Evolutionary conservation across 1,284 basidiomycete genomes (phyloP), one percentile per base, ranked within the genome.

Genomic region (Ustilago nuda): DNA sequence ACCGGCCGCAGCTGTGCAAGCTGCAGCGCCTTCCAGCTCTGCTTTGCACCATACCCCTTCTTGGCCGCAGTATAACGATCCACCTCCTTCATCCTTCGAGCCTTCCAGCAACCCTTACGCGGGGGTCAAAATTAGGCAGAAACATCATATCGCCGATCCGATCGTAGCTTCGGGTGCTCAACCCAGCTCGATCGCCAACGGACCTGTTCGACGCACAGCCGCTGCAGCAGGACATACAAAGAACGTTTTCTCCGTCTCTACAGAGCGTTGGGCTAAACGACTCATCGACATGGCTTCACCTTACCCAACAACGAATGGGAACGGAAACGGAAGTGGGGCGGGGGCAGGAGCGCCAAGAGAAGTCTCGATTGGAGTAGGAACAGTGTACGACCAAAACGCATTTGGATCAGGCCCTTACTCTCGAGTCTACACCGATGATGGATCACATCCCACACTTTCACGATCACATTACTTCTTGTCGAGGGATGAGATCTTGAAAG

Each of bases 401-500:
- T 77, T 77, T 23, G 58, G 55, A 8, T 63, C 60, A 8, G 56
- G 36, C 8, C 45, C 54, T 2, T 76, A 72, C 52, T 63, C 60
- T 11, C 53, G 72, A 8, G 56, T 62, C 8, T 43, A 58, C 32
- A 23, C 57, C 7, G 53, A 61, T 35, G 51, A 51, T 8, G 13
- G 8, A 15, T 50, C 48, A 8, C 52, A 60, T 13, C 64, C 62
- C 3, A 53, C 58, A 30, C 75, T 74, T 1, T 66, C 63, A 2
- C 72, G 79, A 2, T 70, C 80, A 39, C 81, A 82, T 66, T 83
- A 85, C 72, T 66, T 66, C n/a, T 59, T 85, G 4, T 76, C 80
- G 8, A 69, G 81, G 3, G 67, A 78, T 39, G 84, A 85, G 54
- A 74, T 85, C 55, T 68, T 85, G 53, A 85, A 85, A 64, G 84